Evolutionary conservation across 2,329 filamentous ascomycete genomes (phyloP), one percentile per base, ranked within the genome.

Genomic region (Colletotrichum gigasporum): DNA sequence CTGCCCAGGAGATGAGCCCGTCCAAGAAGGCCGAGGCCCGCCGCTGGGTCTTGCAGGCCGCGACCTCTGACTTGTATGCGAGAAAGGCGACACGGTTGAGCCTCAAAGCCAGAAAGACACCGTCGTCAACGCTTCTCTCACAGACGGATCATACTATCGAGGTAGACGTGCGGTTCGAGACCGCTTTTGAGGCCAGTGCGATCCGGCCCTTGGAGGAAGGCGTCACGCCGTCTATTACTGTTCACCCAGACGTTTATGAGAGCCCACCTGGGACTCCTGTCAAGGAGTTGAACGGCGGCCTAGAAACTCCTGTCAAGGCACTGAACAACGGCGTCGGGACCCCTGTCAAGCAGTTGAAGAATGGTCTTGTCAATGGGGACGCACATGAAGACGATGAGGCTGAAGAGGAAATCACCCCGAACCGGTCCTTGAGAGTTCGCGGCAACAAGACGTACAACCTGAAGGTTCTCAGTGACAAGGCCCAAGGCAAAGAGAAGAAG

Each of bases 381-480:
- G 54, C 22, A 34, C 79, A 83, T 14, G 75, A 78, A 5, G 82
- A 83, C 26, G 83, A 83, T 34, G 79, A 80, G 8, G 66, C 71
- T 6, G 79, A 82, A 20, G 81, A 81, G 24, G 82, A 84, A 16
- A 75, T 79, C 12, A 87, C 85, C 2, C 84, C 85, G 0, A 85
- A 79, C 55, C 80, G 85, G 62, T 82, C 83, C 2, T 73, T 86
- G 16, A 80, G 85, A 42, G 75, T 77, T 14, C 80, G 85, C 54
- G 62, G 56, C 16, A 82, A 80, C 59, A 83, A 84, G 64, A 80
- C 81, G 20, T 90, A 90, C 70, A 90, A 90, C 67, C 73, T 89
- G 35, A 89, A 87, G 71, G 77, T 83, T 11, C 75, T 89, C 14
- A 88, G 83, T 72, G 85, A 86, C 68, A 83, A 85, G 68, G 85